Base-by-base conservation (phyloP, 1,284 basidiomycete species). In the Cutaneotrichosporon cyanovorans region DNA sequence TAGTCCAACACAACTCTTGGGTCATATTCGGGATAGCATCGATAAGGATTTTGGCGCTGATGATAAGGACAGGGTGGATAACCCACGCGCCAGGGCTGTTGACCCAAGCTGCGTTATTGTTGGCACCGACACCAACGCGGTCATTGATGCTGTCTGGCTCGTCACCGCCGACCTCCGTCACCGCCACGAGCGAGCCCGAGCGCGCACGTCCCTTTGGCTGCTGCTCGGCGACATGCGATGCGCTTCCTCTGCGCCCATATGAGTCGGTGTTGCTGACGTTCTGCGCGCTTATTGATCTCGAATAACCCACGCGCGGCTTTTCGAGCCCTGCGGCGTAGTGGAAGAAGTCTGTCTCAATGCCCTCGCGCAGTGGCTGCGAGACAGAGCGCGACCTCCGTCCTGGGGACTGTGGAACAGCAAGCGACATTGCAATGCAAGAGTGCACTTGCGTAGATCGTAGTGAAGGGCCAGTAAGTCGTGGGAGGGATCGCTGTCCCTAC, bases 81-180 rank as follows among this genome's bases (percentile, higher is more conserved):
- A 93, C 76, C 93, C 93, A 98, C 55, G 95, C 93, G 54, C 91
- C 91, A 74, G 98, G 98, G 54, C 87, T 82, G 67, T 99, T 96
- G 63, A 98, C 95, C 93, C 93, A 99, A 63, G 91, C 84, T 9
- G 90, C 91, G 69, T 99, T 99, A 60, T 88, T 81, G 68, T 97
- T 96, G 42, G 81, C 78, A 60, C 87, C 89, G 36, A 83, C 80
- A 54, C 81, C 83, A 58, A 87, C 79, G 72, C 92, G 59, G 51
- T 72, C 89, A 18, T 87, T 78, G 5, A 82, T 75, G 59, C 86
- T 84, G 62, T 91, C 87, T 38, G 81, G 76, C 16, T 82, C 80
- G 55, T 83, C 78, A 59, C 83, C 83, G 32, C 83, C 85, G 45
- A 92, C 81, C 62, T 88, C 80, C 65, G 91, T 88, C 42, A 93